Conservation (phyloP, 371 early-diverging fungal genomes). For the Neoconidiobolus thromboides region DNA sequence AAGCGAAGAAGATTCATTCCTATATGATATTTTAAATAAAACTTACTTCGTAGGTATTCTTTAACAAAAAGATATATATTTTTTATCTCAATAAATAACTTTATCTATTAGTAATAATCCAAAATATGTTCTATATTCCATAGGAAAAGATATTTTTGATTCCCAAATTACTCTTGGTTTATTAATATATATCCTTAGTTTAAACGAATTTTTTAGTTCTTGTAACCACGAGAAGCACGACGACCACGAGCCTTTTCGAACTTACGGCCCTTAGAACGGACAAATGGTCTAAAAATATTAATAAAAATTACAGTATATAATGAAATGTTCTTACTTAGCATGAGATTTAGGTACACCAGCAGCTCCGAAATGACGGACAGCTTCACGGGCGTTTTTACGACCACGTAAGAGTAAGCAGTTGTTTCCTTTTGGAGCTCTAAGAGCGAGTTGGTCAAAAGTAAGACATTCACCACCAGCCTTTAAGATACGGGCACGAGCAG, state of each 20-base stretch:
- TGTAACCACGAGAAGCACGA: slow-evolving; percentile 89
- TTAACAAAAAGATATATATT: too few relatives aligned
- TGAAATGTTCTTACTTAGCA: slow-evolving; percentile 24
- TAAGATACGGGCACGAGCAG: slow-evolving; percentile 90
- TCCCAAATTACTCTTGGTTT: too few relatives aligned
- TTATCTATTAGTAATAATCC: too few relatives aligned
- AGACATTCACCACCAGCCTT: slow-evolving; percentile 96
- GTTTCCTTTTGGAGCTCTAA: slow-evolving; percentile 91
- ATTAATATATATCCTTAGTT: too few relatives aligned
- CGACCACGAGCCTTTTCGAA: slow-evolving; percentile 98
- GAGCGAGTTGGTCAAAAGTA: slow-evolving; percentile 96
- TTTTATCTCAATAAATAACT: too few relatives aligned
- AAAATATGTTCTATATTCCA: too few relatives aligned
- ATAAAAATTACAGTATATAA: too few relatives aligned
- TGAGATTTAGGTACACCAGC: slow-evolving; percentile 68
- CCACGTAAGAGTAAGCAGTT: slow-evolving; percentile 92
- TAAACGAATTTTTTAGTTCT: slow-evolving; percentile 31
- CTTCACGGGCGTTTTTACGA: slow-evolving; percentile 75
- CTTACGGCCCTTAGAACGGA: slow-evolving; percentile 97
- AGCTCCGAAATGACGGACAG: slow-evolving; percentile 88
- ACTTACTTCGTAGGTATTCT: too few relatives aligned
- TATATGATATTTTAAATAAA: too few relatives aligned
- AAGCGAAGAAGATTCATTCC: too few relatives aligned
- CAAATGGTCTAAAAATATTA: slow-evolving; percentile 38
- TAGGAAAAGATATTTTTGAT: too few relatives aligned